Percentiles rank a stretch among this genome's conserved stretches.
Conservation (phyloP, 2,329 filamentous ascomycete species). For the Fusarium citri region DNA sequence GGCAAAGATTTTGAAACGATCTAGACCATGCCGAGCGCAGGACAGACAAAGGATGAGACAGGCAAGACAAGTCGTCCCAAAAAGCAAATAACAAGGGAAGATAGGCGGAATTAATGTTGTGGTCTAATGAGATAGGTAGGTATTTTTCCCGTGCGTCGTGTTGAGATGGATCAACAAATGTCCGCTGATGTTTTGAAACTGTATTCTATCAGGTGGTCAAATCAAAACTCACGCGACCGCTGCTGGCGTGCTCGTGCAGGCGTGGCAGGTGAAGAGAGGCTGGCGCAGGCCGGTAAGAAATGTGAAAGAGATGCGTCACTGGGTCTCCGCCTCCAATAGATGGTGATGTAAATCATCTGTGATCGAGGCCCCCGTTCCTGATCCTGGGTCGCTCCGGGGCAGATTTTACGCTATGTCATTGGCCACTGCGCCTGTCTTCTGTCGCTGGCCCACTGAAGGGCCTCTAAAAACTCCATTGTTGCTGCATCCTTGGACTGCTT, state of each 20-base stretch:
- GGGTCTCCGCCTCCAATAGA: conserved; percentile 39
- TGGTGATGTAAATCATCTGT: conserved; percentile 34
- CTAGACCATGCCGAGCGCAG: background rate
- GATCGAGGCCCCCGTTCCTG: conserved; percentile 38
- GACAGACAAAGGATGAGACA: conserved; percentile 6
- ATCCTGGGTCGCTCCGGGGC: conserved; percentile 32
- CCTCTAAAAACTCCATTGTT: conserved; percentile 2
- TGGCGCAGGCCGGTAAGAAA: conserved; percentile 30
- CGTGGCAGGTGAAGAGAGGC: conserved; percentile 40
- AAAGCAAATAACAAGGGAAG: conserved; percentile 7
- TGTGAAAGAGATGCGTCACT: conserved; percentile 39
- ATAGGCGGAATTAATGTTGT: background rate
- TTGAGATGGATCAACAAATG: conserved; percentile 30
- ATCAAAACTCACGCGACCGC: conserved; percentile 42
- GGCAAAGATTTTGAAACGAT: background rate
- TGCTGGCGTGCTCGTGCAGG: conserved; percentile 30
- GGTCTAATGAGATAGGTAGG: background rate
- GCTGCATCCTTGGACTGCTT: conserved; percentile 10
- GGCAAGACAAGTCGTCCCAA: background rate
- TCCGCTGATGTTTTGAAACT: conserved; percentile 7
- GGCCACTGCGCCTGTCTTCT: conserved; percentile 1
- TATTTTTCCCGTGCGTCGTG: background rate
- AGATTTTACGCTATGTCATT: conserved; percentile 12
- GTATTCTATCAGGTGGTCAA: conserved; percentile 42
- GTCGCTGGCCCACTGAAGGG: conserved; percentile 19